These are phyloP conservation scores for Sesbania bispinosa DNA, from an alignment of 306 rosid species.

Conservation along the genomic window DNA sequence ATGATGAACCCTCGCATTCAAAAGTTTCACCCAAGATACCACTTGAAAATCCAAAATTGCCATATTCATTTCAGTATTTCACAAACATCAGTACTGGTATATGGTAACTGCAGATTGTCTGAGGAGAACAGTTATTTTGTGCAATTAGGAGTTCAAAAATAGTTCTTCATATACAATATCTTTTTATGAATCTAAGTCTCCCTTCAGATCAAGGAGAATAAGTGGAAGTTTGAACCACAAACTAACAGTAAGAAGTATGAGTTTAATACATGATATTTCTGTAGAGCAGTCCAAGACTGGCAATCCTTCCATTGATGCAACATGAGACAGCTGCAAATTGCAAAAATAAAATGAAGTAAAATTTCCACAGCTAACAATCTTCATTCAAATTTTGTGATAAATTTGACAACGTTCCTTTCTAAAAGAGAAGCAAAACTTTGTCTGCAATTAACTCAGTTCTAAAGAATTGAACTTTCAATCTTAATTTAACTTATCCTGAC, in stretches of 20 bases:
- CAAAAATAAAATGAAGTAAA: constrained; percentile 9
- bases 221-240: neutral
- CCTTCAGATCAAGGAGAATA: neutral
- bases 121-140: neutral
- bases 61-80: neutral
- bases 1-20: neutral
- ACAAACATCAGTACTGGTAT: neutral
- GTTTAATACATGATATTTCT: constrained; percentile 68
- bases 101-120: neutral
- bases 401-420: neutral
- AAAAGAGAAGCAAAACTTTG: neutral
- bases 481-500: constrained; percentile 2
- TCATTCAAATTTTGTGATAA: neutral
- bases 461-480: constrained; percentile 8
- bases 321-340: constrained; percentile 68
- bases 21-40: neutral
- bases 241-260: constrained; percentile 18
- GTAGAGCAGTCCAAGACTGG: constrained; percentile 74
- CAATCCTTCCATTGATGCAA: constrained; percentile 68
- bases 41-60: constrained; percentile 19
- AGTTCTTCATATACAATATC: neutral
- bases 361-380: constrained; percentile 1
- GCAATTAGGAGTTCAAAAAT: neutral
- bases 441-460: constrained; percentile 5
- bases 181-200: neutral